Base-by-base conservation (phyloP, 1,284 basidiomycete genomes). In the Leucoagaricus sp. region DNA sequence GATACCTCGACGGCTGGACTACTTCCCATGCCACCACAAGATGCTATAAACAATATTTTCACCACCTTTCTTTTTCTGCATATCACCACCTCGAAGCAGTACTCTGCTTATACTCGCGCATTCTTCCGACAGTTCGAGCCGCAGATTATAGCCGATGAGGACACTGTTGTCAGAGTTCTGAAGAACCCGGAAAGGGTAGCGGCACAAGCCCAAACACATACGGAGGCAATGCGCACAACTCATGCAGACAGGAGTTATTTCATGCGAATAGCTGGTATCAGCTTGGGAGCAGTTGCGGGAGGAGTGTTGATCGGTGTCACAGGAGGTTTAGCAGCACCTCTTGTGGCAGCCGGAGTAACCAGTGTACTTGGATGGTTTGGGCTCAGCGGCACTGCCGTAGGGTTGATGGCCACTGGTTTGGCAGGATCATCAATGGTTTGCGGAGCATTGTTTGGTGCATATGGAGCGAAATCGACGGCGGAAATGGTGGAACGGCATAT, bases 241-340 rank as follows among this genome's bases (percentile, higher is more conserved):
- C 78, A 82, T 58, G 81, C 80, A 0, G 64, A 71, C 48, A 67
- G 67, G 45, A 73, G 76, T n/a, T 73, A 70, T 60, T 69, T 73
- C 1, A 65, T 81, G 58, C 73, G 83, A 17, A 66, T 67, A 54
- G 67, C 76, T 12, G 82, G 83, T n/a, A 73, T 84, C 49, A 81
- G 81, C 1, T 65, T 82, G 10, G 80, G 78, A 19, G 82, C 82
- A 23, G 67, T 84, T 8, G 82, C 78, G 9, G 84, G 83, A 5
- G 83, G 83, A 13, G 75, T 82, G 19, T 70, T 85, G 33, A 70
- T 85, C 6, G 84, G 83, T 4, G 74, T 85, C 15, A 84, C 82
- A 21, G 83, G 74, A 49, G 73, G 83, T 7, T 71, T 84, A 7
- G 83, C 83, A 3, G 84, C 84, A 9, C 83, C 83, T 13, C 63